Evolutionary conservation across 2,329 filamentous ascomycete genomes (phyloP), one percentile per base, ranked within the genome.

Genomic region (Meredithiella fracta): DNA sequence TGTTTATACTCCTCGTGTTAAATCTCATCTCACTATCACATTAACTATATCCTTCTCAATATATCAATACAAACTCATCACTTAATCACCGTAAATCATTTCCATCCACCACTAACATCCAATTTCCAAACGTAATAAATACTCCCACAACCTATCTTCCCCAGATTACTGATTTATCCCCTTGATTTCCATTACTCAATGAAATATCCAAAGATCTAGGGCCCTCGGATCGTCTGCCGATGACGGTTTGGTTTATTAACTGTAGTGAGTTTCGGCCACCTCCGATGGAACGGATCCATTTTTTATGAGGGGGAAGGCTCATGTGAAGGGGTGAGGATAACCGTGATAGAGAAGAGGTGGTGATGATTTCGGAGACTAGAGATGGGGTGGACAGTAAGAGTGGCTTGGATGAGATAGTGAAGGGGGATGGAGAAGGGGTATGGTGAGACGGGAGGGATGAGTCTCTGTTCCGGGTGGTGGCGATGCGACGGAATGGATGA

Each of bases 131-230:
- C 40, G 11, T 44, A 44, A 44, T 7, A 44, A 44, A 44, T 17
- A 44, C 40, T 7, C 11, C 40, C 11, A n/a, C n/a, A n/a, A n/a
- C n/a, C 40, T n/a, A 20, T n/a, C 15, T 17, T 44, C 40, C 40
- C 40, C 11, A 44, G 40, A 44, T 44, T 3, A 8, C 17, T 7
- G 40, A 34, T 34, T 11, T 34, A 11, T 5, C 29, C 29, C 38
- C 14, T 20, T n/a, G 22, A 42, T 53, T 57, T n/a, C n/a, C 26
- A 53, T 40, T 57, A 50, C 49, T 57, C 31, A 42, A 57, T 57
- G 11, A 4, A 53, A 53, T 38, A 26, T 57, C 11, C 29, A 25
- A 50, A 53, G n/a, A 22, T 7, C 17, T n/a, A n/a, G 14, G 17
- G 2, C 40, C 11, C 1, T 44, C 40, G 17, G 40, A 44, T 44